These are phyloP conservation scores for Chaetomidium leptoderma DNA, from an alignment of 495 filamentous ascomycete genomes.

Conservation along the genomic window DNA sequence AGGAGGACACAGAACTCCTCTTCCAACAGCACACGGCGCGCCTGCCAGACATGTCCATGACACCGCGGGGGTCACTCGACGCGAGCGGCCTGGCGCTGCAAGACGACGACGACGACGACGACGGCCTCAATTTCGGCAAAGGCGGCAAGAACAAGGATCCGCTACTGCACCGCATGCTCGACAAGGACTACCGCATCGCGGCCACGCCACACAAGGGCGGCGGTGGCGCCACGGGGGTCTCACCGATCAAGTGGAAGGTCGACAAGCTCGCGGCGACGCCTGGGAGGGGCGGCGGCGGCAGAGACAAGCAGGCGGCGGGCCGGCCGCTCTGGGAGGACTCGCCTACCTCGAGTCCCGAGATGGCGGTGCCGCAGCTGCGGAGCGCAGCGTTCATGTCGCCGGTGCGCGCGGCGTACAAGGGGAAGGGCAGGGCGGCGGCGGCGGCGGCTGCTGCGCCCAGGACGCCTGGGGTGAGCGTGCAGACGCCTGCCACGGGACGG, in stretches of 20 bases:
- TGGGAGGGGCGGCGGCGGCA: conserved; percentile 31
- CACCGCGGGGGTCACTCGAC: conserved; percentile 37
- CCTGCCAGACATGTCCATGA: conserved; percentile 57
- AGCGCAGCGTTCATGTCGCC: conserved; percentile 85
- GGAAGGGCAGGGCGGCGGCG: conserved; percentile 18
- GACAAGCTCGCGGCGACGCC: conserved; percentile 23
- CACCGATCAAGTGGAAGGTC: conserved; percentile 38
- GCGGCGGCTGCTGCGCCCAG: conserved; percentile 35
- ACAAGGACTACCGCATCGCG: conserved; percentile 90
- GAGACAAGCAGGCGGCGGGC: conserved; percentile 32
- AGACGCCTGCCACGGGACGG: conserved; percentile 55
- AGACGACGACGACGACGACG: conserved; percentile 40
- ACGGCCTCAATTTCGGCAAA: conserved; percentile 40
- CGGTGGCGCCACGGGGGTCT: conserved; percentile 24
- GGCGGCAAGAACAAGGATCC: conserved; percentile 53
- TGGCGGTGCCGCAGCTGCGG: conserved; percentile 73
- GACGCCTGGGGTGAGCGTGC: conserved; percentile 74
- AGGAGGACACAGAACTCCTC: conserved; percentile 42
- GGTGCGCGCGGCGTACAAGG: conserved; percentile 30
- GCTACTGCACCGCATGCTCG: conserved; percentile 79
- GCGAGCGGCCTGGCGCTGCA: conserved; percentile 21
- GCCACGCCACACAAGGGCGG: conserved; percentile 70
- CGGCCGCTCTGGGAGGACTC: conserved; percentile 48
- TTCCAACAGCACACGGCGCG: conserved; percentile 42
- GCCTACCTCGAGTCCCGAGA: conserved; percentile 71